Conservation (phyloP, 371 early-diverging fungal species). For the Mucor velutinosus region DNA sequence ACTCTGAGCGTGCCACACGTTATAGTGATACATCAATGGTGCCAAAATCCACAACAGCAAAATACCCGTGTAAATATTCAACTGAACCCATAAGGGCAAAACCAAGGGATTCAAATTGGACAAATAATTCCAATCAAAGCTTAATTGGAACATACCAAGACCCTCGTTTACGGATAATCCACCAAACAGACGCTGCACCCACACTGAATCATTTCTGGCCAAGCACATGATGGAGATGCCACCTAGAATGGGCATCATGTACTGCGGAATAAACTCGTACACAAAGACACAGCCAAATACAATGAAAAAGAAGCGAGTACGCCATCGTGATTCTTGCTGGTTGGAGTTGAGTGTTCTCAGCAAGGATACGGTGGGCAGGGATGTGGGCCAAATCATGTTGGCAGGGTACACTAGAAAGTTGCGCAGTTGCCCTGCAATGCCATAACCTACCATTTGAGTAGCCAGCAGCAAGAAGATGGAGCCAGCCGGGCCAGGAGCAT, state of each 20-base stretch:
- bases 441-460: constrained; percentile 82
- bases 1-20: constrained; percentile 51
- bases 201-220: constrained; percentile 52
- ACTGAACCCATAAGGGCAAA: constrained; percentile 64
- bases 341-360: constrained; percentile 71
- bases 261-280: constrained; percentile 53
- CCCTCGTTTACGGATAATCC: constrained; percentile 51
- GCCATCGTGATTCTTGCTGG: constrained; percentile 62
- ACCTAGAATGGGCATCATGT: constrained; percentile 49
- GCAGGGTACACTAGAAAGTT: constrained; percentile 81
- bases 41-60: constrained; percentile 37
- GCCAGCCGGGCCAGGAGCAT: constrained; percentile 46
- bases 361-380: constrained; percentile 74
- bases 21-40: constrained; percentile 38
- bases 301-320: constrained; percentile 58
- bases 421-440: constrained; percentile 81
- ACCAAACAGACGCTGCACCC: constrained; percentile 53
- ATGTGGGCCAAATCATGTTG: constrained; percentile 88
- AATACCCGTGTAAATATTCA: constrained; percentile 46
- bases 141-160: constrained; percentile 48
- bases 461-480: constrained; percentile 57
- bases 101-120: constrained; percentile 62
- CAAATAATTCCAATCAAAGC: constrained; percentile 55
- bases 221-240: constrained; percentile 56
- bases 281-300: constrained; percentile 42